phyloP scores from a whole-genome alignment of 2,329 filamentous ascomycete genomes.

The Aspergillus fumigatus region DNA sequence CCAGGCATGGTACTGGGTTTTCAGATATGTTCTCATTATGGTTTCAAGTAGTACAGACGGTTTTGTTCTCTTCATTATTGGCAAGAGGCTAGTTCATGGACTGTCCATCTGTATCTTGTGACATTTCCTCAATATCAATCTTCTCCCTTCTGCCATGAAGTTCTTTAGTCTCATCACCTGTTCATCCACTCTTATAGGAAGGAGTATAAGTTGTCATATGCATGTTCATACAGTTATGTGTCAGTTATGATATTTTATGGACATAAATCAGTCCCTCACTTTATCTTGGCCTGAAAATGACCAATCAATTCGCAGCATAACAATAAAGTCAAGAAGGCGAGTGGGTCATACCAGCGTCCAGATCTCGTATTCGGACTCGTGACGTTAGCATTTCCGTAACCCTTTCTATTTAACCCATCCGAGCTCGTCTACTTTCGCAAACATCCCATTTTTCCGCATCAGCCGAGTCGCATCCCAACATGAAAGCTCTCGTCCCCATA shows the following conservation, averaged over 20 bases:
- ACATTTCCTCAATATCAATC: neutral
- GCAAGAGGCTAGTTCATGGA: neutral
- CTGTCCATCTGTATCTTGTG: neutral
- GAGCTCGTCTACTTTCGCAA: neutral
- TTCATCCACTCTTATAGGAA: too few species aligned
- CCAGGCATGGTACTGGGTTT: too few species aligned
- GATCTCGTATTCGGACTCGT: too few species aligned
- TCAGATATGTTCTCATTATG: too few species aligned
- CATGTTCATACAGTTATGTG: neutral
- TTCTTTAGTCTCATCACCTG: neutral
- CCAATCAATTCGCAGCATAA: too few species aligned
- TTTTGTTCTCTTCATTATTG: neutral
- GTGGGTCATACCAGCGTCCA: too few species aligned
- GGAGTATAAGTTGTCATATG: too few species aligned
- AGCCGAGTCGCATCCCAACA: neutral
- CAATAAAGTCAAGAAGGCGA: too few species aligned
- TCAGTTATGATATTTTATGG: neutral
- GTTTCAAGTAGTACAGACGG: too few species aligned
- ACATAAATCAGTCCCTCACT: neutral
- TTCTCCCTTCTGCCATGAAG: too few species aligned
- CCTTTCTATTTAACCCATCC: neutral
- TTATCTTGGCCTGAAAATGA: too few species aligned
- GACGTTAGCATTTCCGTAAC: too few species aligned
- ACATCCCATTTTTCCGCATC: neutral
- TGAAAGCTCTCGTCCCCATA: neutral